These are phyloP conservation scores for Sapria himalayana DNA, from an alignment of 345 rosid genomes.

Conservation along the genomic window DNA sequence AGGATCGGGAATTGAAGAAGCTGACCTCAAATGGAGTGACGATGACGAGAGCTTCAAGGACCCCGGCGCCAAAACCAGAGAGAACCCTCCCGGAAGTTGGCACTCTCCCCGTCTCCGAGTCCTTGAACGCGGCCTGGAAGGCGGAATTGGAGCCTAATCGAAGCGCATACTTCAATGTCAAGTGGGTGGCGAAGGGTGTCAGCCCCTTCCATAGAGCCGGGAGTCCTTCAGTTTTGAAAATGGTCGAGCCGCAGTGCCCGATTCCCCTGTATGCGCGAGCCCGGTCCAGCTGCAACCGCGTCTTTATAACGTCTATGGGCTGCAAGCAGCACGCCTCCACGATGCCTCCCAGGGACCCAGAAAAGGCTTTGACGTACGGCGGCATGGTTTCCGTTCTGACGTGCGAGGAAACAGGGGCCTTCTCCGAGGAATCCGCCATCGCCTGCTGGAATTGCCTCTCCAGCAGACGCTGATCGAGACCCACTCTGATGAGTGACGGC, in stretches of 20 bases:
- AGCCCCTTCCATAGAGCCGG: slow-evolving; percentile 87
- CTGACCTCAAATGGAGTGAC: slow-evolving; percentile 89
- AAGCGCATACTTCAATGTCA: slow-evolving; percentile 69
- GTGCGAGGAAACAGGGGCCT: no score
- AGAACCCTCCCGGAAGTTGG: slow-evolving; percentile 35
- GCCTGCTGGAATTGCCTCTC: no score
- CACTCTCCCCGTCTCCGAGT: slow-evolving; percentile 48
- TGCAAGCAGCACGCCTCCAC: slow-evolving; percentile 80
- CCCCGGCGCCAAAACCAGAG: slow-evolving; percentile 91
- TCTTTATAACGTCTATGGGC: slow-evolving; percentile 89
- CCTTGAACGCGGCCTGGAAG: slow-evolving; percentile 57
- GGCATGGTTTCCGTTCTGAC: slow-evolving; percentile 23
- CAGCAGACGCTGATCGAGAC: no score
- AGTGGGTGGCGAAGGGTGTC: slow-evolving; percentile 90
- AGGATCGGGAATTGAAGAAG: no score
- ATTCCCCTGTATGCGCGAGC: slow-evolving; percentile 56
- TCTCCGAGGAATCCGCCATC: no score
- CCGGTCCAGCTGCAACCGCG: slow-evolving; percentile 72
- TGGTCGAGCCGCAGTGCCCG: slow-evolving; percentile 54
- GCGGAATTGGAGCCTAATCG: slow-evolving; percentile 89
- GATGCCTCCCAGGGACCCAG: slow-evolving; percentile 79
- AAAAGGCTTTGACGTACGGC: slow-evolving; percentile 73
- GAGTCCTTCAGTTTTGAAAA: slow-evolving; percentile 46
- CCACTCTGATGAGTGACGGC: no score
- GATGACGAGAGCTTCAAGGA: slow-evolving; percentile 77